Base-by-base conservation (phyloP, 441 rosid species). In the Pelargonium fulgidum region DNA sequence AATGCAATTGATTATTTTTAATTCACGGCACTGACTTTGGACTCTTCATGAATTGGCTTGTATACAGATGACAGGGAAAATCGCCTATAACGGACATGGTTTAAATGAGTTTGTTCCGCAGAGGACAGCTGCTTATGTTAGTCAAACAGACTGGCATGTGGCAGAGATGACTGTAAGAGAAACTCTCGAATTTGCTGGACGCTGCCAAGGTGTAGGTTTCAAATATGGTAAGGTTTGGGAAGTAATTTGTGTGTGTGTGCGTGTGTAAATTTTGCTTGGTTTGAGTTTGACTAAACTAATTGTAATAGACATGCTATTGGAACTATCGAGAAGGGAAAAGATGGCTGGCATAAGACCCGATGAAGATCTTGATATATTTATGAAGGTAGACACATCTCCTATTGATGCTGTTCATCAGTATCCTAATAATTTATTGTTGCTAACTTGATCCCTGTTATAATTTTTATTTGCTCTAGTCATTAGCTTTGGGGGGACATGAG, bases 321-420 rank as follows among this genome's bases (percentile, higher is more conserved):
- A 94, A 79, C 90, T 94, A 76, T 87, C 97, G 70, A 85, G 99
- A 79, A 90, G 98, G 71, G 99, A 94, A 75, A 94, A 94, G 85
- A 72, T 84, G 61, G 88, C 94, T 44, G 97, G 94, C 70, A 92
- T 94, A 71, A 89, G 89, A 76, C 98, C 99, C 67, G 96, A 94
- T 81, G 99, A 89, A 81, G 99, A 94, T 82, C 99, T 94, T 72
- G 99, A 94, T 74, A 89, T 94, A 76, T 92, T 94, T 79, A 90
- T 94, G 96, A 94, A 94, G 99, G 99, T 92, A 78, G 14, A 68
- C 19, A 39, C 64, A n/a, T 66, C 39, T 62, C 56, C 44, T 9
- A 70, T 45, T 71, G n/a, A 52, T 70, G 14, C 6, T 19, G 56
- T 16, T 64, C 14, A n/a, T 67, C 58, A 54, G 29, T 64, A 56